Base-by-base conservation (phyloP, 2,329 filamentous ascomycete genomes). In the Orbilia oligospora region DNA sequence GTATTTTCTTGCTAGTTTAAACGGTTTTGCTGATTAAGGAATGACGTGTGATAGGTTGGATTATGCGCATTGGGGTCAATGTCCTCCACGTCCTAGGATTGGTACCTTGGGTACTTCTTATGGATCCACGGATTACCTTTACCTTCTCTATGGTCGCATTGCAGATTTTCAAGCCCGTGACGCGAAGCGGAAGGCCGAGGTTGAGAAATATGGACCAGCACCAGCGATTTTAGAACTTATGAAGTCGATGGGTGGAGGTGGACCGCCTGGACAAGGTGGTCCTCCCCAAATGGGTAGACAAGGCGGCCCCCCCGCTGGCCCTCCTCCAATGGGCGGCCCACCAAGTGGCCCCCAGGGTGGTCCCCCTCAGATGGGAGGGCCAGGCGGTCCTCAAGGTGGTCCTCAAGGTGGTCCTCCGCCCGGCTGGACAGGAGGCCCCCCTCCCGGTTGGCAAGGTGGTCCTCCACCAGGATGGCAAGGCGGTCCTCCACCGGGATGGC, bases 81-180 rank as follows among this genome's bases (percentile, higher is more conserved):
- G 94, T 82, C 93, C 93, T 46, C 96, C 96, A 3, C 88, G 96
- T 82, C 92, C 92, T 9, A 91, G 92, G 0, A 87, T 97, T 51
- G 93, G 93, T 18, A 90, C 89, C 78, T 86, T 91, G 3, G 91
- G 94, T 82, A 92, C 93, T 9, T 89, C 95, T 24, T 97, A 95
- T 82, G 96, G 94, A 46, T 93, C 93, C 0, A 93, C 93, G 81
- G 96, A 99, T 83, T 93, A 97, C 83, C 85, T 97, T 3, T 88
- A 97, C 53, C 87, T 98, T 3, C 86, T 98, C 0, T 87, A 97
- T 24, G 94, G 90, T 8, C 90, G 96, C 1, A 87, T 97, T 14
- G 89, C 91, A 68, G 90, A 92, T 81, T 98, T 97, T 83, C 88
- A 91, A 1, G 89, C 91, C 0, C 90, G 89, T 80, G 96, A 98